These are phyloP conservation scores for Lojkania enalia DNA, from an alignment of 2,329 filamentous ascomycete genomes.

Conservation along the genomic window DNA sequence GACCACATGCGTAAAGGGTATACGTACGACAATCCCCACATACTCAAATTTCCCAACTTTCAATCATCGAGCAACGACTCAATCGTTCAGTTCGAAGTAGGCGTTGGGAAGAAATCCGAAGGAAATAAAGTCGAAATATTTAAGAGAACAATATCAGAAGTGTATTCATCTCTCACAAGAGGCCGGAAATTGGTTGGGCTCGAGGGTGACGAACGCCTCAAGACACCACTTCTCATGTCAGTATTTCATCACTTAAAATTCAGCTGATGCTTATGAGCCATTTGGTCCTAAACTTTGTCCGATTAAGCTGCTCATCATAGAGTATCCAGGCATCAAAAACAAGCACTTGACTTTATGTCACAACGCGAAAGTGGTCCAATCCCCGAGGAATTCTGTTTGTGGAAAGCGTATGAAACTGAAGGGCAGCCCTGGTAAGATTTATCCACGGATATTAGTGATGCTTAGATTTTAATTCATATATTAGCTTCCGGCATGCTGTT, in stretches of 20 bases:
- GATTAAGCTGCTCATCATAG: conserved; percentile 15
- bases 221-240: conserved; percentile 21
- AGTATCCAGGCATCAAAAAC: conserved; percentile 28
- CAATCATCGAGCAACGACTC: conserved; percentile 2
- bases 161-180: conserved; percentile 29
- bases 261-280: neutral
- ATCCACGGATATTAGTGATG: too few relatives aligned
- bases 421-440: conserved; percentile 34
- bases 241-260: conserved; percentile 1
- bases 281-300: conserved; percentile 1
- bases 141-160: conserved; percentile 19
- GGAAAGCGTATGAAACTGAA: conserved; percentile 25
- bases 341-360: conserved; percentile 34
- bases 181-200: conserved; percentile 18
- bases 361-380: conserved; percentile 39
- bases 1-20: conserved; percentile 17
- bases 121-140: conserved; percentile 12
- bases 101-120: conserved; percentile 9
- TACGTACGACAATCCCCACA: conserved; percentile 32
- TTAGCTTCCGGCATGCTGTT: too few relatives aligned
- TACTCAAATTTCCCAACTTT: conserved; percentile 21
- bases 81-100: neutral
- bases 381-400: conserved; percentile 30
- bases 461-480: too few relatives aligned
- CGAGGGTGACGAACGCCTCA: conserved; percentile 27